Conservation (phyloP, 371 early-diverging fungal genomes). For the Zancudomyces culisetae region DNA sequence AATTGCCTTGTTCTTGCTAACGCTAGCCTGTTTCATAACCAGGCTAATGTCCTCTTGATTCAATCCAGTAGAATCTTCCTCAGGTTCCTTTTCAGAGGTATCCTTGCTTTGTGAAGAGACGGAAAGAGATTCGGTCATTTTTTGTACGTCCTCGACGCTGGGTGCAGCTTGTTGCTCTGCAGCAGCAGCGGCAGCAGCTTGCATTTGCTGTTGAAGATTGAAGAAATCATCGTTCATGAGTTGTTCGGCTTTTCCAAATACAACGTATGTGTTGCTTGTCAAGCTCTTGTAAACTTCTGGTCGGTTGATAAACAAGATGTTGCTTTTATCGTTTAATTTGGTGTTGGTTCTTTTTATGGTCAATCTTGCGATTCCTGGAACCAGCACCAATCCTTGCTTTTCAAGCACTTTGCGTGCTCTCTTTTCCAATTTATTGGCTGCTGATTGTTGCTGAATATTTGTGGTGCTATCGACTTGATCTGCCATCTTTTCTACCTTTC, state of each 20-base stretch:
- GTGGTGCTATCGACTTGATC: no score
- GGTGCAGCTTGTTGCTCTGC: conserved; percentile 15
- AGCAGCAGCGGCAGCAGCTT: conserved; percentile 35
- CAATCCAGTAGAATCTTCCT: conserved; percentile 54
- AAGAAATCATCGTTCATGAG: conserved; percentile 74
- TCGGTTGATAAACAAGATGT: conserved; percentile 67
- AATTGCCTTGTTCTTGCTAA: conserved; percentile 73
- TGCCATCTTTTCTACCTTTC: no score
- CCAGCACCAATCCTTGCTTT: conserved; percentile 77
- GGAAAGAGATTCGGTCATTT: conserved; percentile 15
- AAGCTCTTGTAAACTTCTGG: conserved; percentile 87
- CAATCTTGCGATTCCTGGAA: conserved; percentile 75
- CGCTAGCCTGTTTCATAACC: conserved; percentile 78
- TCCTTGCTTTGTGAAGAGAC: conserved; percentile 24
- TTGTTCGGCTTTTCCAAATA: conserved; percentile 90
- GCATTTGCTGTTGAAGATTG: conserved; percentile 47
- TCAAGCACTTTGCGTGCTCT: conserved; percentile 91
- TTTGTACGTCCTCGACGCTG: conserved; percentile 26
- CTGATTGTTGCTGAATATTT: background rate
- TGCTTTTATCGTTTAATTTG: no score
- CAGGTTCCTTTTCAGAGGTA: no score
- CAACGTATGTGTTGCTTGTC: conserved; percentile 82
- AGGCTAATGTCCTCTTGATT: conserved; percentile 84
- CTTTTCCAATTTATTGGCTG: conserved; percentile 54
- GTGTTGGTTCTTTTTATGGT: conserved; percentile 76